A percentile compares a stretch with the other conserved stretches of the same genome.
Conservation (phyloP, 768 basidiomycete genomes). For the Steccherinum ochraceum region DNA sequence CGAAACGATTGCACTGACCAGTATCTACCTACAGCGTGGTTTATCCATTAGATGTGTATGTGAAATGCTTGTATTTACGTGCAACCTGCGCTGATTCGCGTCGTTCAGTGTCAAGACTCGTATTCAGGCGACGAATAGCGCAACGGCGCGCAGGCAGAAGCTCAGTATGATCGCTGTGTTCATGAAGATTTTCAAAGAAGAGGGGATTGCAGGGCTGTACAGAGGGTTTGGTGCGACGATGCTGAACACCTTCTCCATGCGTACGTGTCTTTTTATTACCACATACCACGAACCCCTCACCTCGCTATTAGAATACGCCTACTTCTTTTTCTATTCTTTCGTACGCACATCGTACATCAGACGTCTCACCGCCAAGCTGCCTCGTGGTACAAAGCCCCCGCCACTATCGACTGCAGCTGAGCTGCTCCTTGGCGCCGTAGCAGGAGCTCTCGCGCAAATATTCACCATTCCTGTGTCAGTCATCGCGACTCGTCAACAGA, state of each 20-base stretch:
- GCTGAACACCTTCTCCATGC: constrained; percentile 97
- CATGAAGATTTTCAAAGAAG: constrained; percentile 64
- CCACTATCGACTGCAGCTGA: constrained; percentile 73
- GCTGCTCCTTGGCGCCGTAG: constrained; percentile 81
- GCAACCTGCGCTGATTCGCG: constrained; percentile 8
- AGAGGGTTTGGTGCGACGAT: constrained; percentile 93
- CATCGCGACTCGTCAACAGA: constrained; percentile 95
- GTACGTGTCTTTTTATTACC: constrained; percentile 63
- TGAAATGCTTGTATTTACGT: neutral
- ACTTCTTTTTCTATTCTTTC: constrained; percentile 98
- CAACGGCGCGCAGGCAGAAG: constrained; percentile 38
- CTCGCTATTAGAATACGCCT: constrained; percentile 99
- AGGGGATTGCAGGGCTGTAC: constrained; percentile 81
- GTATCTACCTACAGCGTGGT: constrained; percentile 52
- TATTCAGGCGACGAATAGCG: constrained; percentile 75
- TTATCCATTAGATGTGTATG: constrained; percentile 89
- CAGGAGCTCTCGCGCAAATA: constrained; percentile 92
- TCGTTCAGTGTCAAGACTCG: constrained; percentile 79
- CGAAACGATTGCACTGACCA: constrained; percentile 1
- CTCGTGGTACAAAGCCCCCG: constrained; percentile 53
- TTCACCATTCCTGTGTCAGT: constrained; percentile 98
- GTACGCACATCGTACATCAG: constrained; percentile 80
- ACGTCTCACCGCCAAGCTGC: constrained; percentile 52
- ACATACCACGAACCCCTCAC: neutral
- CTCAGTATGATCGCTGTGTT: constrained; percentile 60